phyloP scores from a whole-genome alignment of 1,284 basidiomycete species.

The Cutaneotrichosporon dermatis region DNA sequence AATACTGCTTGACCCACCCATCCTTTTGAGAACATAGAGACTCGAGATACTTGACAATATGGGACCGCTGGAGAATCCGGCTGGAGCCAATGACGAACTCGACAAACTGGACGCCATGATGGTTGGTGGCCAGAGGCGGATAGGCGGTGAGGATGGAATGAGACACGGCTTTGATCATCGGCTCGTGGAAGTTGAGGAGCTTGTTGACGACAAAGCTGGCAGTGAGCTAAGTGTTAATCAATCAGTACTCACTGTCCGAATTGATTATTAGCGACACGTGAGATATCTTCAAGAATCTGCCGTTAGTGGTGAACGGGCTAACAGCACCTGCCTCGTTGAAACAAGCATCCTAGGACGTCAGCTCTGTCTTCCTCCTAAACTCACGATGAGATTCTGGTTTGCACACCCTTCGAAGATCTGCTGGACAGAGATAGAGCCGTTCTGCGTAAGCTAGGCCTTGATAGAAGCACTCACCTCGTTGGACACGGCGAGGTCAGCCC shows the following conservation, averaged over 20 bases:
- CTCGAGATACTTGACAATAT: conserved; percentile 38
- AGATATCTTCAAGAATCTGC: conserved; percentile 36
- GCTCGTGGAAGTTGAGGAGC: conserved; percentile 31
- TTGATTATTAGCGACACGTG: conserved; percentile 40
- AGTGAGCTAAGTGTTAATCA: neutral
- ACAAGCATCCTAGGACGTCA: conserved; percentile 30
- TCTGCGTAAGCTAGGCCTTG: too few relatives aligned
- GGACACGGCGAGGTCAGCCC: conserved; percentile 37
- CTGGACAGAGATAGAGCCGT: conserved; percentile 35
- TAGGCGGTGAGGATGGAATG: conserved; percentile 39
- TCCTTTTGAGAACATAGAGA: conserved; percentile 35
- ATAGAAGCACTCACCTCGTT: conserved; percentile 30
- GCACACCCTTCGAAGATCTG: conserved; percentile 45
- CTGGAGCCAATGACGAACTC: conserved; percentile 35
- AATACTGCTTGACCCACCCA: conserved; percentile 25
- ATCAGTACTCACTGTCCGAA: conserved; percentile 39
- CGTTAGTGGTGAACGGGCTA: neutral
- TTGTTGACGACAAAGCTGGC: conserved; percentile 41
- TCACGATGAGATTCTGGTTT: conserved; percentile 36
- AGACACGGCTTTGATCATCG: conserved; percentile 24
- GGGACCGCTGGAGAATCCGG: conserved; percentile 19
- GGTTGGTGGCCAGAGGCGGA: conserved; percentile 41
- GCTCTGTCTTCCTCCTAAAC: neutral
- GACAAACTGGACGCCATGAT: conserved; percentile 45
- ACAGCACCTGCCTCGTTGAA: conserved; percentile 31